Evolutionary conservation across 768 basidiomycete genomes (phyloP), one percentile per base, ranked within the genome.

Genomic region (Auricularia sp.): DNA sequence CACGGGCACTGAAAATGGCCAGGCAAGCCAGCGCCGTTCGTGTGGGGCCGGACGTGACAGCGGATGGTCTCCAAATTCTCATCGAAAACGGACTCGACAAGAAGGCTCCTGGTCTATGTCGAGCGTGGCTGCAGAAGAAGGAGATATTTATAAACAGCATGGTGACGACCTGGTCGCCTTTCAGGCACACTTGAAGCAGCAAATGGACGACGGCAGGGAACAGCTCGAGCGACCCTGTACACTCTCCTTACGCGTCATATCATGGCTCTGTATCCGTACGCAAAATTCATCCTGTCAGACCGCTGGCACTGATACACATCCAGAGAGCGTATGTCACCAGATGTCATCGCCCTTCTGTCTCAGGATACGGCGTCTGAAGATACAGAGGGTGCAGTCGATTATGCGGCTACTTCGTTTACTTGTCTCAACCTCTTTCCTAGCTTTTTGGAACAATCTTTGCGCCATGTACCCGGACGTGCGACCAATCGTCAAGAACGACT

Each of bases 21-120:
- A 61, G 37, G 37, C n/a, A 36, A 34, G 47, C 44, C 1, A 36
- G 74, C 47, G 62, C 63, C 13, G 64, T 79, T 16, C 56, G 63
- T 7, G 6, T 79, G 18, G 67, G 29, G 1, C 69, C 73, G 18
- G 62, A 67, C 3, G 24, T 77, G 18, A 67, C 69, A 5, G 73
- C 72, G 2, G 69, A 72, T 0, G 70, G 70, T 0, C 3, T 80
- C 0, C 65, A 42, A 5, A 72, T 75, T 0, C 67, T 80, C 4
- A 61, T 75, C 24, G 59, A 67, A 0, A 45, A 61, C 1, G 79
- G 77, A 1, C 71, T 80, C 24, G 0, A 54, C 65, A 6, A 69
- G 64, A 29, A 73, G 75, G 7, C 77, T 70, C 35, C 69, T 64
- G 1, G 54, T 21, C 1, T 63, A 63, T 6, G 74, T 75, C 44